phyloP scores from a whole-genome alignment of 345 rosid species.

The Cardiospermum halicacabum region DNA sequence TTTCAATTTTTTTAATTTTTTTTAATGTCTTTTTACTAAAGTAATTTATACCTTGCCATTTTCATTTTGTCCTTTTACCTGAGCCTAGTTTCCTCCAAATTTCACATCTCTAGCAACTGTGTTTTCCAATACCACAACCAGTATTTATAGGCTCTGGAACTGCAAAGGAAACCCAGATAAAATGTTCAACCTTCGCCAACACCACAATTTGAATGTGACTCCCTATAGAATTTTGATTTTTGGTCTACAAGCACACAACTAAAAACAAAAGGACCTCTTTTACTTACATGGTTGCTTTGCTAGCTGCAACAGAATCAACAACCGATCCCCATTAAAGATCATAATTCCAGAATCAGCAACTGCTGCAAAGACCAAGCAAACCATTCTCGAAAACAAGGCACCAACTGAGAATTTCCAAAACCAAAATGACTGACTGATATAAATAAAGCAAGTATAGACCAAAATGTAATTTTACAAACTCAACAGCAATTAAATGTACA shows the following conservation, averaged over 20 bases:
- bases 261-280: too few relatives aligned
- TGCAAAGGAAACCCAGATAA: not conserved
- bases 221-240: too few relatives aligned
- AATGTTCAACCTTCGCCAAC: not conserved
- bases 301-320: too few relatives aligned
- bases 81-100: constrained; percentile 5
- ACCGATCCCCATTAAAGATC: too few relatives aligned
- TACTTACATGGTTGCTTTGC: too few relatives aligned
- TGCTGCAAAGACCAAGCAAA: not conserved
- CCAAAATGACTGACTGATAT: not conserved
- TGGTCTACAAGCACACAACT: too few relatives aligned
- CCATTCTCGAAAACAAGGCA: not conserved
- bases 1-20: too few relatives aligned
- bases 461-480: not conserved
- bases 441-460: not conserved
- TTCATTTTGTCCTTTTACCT: too few relatives aligned
- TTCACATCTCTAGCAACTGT: not conserved
- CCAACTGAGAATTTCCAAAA: too few relatives aligned
- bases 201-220: not conserved
- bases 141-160: not conserved
- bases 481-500: not conserved
- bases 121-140: not conserved
- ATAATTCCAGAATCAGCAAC: too few relatives aligned
- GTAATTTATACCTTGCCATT: too few relatives aligned
- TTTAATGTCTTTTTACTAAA: not conserved